Evolutionary conservation across 2,329 filamentous ascomycete species (phyloP), one percentile per base, ranked within the genome.

Genomic region (Diaporthe vexans): DNA sequence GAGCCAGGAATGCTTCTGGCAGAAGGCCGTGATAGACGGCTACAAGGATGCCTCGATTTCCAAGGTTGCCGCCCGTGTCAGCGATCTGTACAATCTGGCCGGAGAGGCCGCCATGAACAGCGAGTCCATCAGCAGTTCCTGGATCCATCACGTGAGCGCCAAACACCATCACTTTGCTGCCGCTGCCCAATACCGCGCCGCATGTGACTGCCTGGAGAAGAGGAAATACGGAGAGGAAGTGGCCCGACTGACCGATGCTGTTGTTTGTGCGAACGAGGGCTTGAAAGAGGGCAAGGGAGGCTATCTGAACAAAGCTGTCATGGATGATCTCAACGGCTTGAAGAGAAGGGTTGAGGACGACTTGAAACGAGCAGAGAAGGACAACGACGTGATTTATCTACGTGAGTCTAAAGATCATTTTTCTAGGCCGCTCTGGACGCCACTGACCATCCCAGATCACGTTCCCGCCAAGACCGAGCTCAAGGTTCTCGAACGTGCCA

Each of bases 101-200:
- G 92, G 94, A 9, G 96, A 98, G 78, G 93, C 92, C 77, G 95
- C 95, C 13, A 92, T 97, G 81, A 94, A 95, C 82, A 98, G 95
- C 76, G 93, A 98, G 79, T 92, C 94, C 21, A 92, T 98, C 78
- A 97, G 94, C 81, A 95, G 94, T 73, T 94, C 97, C 76, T 98
- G 96, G 97, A 98, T 99, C 78, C 96, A 98, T 83, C 96, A 98
- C 81, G 95, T 97, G 90, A 95, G 94, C 35, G 97, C 96, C 8
- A 99, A 98, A 82, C 95, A 98, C 80, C 94, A 98, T 81, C 97
- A 98, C 83, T 98, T 99, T 84, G 95, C 96, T 1, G 96, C 95
- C 0, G 97, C 97, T 0, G 97, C 97, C 0, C 97, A 99, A 81
- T 98, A 96, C 79, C 89, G 97, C 19, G 95, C 96, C 35, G 95